Percentiles rank a stretch among this genome's conserved stretches.
Evolutionary conservation across 306 rosid genomes (phyloP).

Genomic region (Abrus pulchellus): DNA sequence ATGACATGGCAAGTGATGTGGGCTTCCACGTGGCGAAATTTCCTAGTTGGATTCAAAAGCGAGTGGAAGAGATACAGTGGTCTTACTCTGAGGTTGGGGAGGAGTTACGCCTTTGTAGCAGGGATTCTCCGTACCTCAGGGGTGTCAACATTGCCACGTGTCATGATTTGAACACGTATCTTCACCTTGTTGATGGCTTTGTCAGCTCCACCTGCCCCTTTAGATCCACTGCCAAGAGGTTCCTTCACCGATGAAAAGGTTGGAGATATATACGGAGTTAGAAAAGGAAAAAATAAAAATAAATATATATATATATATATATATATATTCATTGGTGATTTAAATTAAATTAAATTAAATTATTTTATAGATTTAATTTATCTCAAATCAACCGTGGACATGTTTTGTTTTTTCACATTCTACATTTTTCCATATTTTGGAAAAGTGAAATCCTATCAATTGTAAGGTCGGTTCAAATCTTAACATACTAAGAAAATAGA

Average conservation of each 20-base stretch:
- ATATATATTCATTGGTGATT: not conserved
- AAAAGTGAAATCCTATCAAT: not conserved
- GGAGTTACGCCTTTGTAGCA: conserved; percentile 71
- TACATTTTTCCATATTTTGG: not conserved
- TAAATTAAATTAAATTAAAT: not conserved
- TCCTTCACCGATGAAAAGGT: conserved; percentile 30
- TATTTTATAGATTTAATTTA: not conserved
- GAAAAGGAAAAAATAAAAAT: too few species aligned
- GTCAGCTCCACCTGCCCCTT: conserved; percentile 74
- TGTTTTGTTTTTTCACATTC: not conserved
- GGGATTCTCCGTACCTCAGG: conserved; percentile 69
- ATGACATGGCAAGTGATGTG: not conserved
- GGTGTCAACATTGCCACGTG: conserved; percentile 63
- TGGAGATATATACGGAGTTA: too few species aligned
- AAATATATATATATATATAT: too few species aligned
- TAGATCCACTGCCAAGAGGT: conserved; percentile 57
- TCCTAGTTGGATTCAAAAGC: conserved; percentile 62
- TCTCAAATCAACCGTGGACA: not conserved
- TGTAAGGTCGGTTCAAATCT: not conserved
- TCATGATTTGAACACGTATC: conserved; percentile 79
- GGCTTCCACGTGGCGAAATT: conserved; percentile 22
- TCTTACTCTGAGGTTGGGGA: conserved; percentile 80
- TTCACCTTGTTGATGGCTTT: conserved; percentile 72
- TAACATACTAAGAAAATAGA: not conserved
- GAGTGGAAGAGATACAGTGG: conserved; percentile 68